A percentile compares a stretch with the other conserved stretches of the same genome.
These are phyloP conservation scores for Trametes sp. DNA, from an alignment of 1,284 basidiomycete genomes.

Conservation along the genomic window DNA sequence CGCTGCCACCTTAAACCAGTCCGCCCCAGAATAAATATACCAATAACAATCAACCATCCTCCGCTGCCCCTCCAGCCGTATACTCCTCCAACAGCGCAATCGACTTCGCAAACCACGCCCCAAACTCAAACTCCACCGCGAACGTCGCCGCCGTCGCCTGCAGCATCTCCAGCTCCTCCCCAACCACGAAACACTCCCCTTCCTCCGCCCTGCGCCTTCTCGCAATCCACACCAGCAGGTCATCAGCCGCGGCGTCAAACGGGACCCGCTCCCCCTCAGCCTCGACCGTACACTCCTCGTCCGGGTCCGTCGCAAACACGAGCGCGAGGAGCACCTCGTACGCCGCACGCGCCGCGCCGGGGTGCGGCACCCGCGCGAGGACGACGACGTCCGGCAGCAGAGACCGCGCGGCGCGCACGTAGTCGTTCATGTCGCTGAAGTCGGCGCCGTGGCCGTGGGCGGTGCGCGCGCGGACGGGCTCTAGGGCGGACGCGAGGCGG, in stretches of 20 bases:
- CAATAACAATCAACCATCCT: too few relatives aligned
- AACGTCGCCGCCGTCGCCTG: too few relatives aligned
- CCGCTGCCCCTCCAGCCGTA: background rate
- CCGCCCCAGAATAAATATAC: too few relatives aligned
- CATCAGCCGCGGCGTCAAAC: conserved; percentile 1
- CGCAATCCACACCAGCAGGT: background rate
- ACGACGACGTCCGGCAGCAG: background rate
- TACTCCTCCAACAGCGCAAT: background rate
- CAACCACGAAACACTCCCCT: background rate
- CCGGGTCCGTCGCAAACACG: background rate
- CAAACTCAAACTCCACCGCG: too few relatives aligned
- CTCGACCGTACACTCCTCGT: background rate
- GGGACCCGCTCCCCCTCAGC: background rate
- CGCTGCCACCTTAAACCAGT: too few relatives aligned
- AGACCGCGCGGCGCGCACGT: conserved; percentile 1
- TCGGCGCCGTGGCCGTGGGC: background rate
- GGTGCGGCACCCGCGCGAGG: conserved; percentile 1
- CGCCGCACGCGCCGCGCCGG: background rate
- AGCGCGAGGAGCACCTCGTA: conserved; percentile 3
- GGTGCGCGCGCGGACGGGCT: background rate
- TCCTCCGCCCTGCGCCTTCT: background rate
- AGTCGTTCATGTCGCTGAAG: background rate
- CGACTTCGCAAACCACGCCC: too few relatives aligned
- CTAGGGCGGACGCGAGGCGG: background rate
- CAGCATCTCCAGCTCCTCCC: background rate